These are phyloP conservation scores for Ogataea paraovalis DNA, from an alignment of 805 yeast genomes.

Conservation along the genomic window DNA sequence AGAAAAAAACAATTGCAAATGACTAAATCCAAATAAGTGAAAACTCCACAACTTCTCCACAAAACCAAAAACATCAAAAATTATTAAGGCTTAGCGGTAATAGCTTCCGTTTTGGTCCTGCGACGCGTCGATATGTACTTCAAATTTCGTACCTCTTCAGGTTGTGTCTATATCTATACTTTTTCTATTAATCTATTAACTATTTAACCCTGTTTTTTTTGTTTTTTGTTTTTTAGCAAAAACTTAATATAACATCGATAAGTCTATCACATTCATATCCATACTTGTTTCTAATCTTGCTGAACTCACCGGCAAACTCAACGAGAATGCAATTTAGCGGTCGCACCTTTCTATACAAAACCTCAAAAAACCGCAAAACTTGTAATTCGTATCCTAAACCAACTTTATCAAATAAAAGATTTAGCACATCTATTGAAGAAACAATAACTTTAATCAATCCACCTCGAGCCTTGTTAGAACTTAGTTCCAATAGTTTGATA, in stretches of 20 bases:
- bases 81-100: too few relatives aligned
- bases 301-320: not conserved
- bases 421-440: not conserved
- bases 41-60: too few relatives aligned
- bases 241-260: not conserved
- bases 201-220: too few relatives aligned
- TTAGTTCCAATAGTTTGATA: not conserved
- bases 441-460: not conserved
- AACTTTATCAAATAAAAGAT: not conserved
- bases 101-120: too few relatives aligned
- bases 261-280: not conserved
- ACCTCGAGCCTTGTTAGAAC: not conserved
- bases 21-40: too few relatives aligned
- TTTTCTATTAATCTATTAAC: too few relatives aligned
- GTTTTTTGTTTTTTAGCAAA: not conserved
- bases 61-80: too few relatives aligned
- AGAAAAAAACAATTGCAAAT: too few relatives aligned
- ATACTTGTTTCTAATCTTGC: not conserved
- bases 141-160: too few relatives aligned
- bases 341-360: not conserved
- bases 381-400: not conserved
- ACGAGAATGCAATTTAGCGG: not conserved
- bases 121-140: too few relatives aligned
- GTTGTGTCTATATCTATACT: too few relatives aligned
- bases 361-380: not conserved